Evolutionary conservation across 257 asterid species (phyloP).

Genomic region (Nicotiana benthamiana): DNA sequence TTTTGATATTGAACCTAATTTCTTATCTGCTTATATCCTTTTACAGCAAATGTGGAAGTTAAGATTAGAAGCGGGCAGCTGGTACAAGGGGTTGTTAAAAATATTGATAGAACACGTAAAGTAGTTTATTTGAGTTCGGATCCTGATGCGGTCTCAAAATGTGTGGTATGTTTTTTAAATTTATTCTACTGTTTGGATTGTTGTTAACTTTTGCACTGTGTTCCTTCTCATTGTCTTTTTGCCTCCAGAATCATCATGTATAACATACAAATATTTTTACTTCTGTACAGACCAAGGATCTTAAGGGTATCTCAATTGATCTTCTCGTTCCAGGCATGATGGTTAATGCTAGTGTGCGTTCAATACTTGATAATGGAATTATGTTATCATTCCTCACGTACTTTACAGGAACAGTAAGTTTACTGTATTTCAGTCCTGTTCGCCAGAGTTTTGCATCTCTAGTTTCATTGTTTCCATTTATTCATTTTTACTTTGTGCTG

Average conservation of each 20-base stretch:
- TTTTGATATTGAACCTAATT: conserved; percentile 4
- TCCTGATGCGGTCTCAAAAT: conserved; percentile 49
- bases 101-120: conserved; percentile 64
- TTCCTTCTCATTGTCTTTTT: not conserved
- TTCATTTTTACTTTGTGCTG: conserved; percentile 11
- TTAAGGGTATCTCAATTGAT: conserved; percentile 86
- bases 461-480: conserved; percentile 6
- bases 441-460: not conserved
- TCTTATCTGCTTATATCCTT: conserved; percentile 3
- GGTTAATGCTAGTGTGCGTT: conserved; percentile 84
- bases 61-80: conserved; percentile 55
- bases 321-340: conserved; percentile 97
- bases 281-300: conserved; percentile 74
- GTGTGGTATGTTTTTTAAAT: conserved; percentile 55
- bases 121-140: conserved; percentile 73
- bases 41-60: conserved; percentile 33
- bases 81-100: conserved; percentile 74
- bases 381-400: conserved; percentile 82
- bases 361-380: conserved; percentile 85
- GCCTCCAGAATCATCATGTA: conserved; percentile 8
- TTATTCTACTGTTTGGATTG: not conserved
- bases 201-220: not conserved
- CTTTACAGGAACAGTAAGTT: conserved; percentile 94
- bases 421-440: conserved; percentile 10
- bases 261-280: conserved; percentile 12